Conservation (phyloP, 768 basidiomycete species). For the Chalciporus piperatus region DNA sequence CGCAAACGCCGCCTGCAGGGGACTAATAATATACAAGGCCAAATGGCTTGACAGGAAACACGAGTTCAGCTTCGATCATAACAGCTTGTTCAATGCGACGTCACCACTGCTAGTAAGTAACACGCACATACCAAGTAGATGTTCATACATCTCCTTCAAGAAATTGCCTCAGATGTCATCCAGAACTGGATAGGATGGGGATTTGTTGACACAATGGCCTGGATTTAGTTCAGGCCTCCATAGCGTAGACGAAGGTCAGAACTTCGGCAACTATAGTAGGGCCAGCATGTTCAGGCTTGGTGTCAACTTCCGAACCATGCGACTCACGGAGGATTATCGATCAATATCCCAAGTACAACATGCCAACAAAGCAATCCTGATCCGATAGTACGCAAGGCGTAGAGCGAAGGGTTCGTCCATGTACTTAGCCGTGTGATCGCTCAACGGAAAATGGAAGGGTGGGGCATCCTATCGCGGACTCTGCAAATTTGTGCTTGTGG, state of each 20-base stretch:
- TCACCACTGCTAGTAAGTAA: no score
- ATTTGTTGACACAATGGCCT: no score
- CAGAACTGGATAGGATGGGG: no score
- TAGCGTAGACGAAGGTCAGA: no score
- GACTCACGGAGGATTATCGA: no score
- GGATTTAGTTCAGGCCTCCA: no score
- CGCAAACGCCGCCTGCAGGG: background rate
- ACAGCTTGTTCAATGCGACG: no score
- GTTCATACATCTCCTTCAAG: no score
- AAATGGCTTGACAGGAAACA: background rate
- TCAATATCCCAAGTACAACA: background rate
- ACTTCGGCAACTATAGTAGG: background rate
- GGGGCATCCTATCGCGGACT: background rate
- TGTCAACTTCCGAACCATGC: background rate
- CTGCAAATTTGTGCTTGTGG: background rate
- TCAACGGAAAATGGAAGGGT: background rate
- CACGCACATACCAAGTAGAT: no score
- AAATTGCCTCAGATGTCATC: background rate
- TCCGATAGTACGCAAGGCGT: background rate
- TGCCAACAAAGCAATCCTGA: background rate
- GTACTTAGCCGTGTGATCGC: slow-evolving; percentile 1
- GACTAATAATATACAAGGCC: no score
- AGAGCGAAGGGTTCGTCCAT: background rate
- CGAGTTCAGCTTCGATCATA: background rate
- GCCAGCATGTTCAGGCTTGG: background rate